Evolutionary conservation across 805 yeast species (phyloP), one percentile per base, ranked within the genome.

Genomic region (Cyberlindnera euphorbiiphila): DNA sequence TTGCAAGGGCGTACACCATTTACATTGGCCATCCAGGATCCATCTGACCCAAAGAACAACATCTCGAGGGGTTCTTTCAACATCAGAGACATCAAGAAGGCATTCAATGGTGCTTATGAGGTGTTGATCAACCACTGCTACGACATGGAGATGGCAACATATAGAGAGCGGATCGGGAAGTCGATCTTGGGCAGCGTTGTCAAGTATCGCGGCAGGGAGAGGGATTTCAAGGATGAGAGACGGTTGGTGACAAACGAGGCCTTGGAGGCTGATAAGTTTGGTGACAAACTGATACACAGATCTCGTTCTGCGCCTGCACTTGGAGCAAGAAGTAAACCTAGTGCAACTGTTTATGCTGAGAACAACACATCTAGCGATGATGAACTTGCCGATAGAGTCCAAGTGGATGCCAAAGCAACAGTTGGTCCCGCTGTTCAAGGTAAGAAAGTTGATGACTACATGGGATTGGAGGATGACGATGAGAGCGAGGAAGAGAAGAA

Each of bases 31-130:
- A 84, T 91, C 21, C 91, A 84, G 59, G 98, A 91, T 56, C 98
- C 98, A 1, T 80, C 82, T 33, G 96, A 89, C 53, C 66, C 78
- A 2, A 46, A 65, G n/a, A 91, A 91, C 54, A 91, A 91, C 57
- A 81, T 91, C 32, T 78, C 93, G 31, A 69, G 95, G 49, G 85
- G 96, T 5, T 79, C 95, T 2, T 86, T 78, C 64, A 88, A 88
- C 57, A 65, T 86, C 28, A 62, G 86, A 25, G 85, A 81, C 50
- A 72, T 91, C 39, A 85, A 84, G 54, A 79, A 86, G 49, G 86
- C 96, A 0, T 88, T 91, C 64, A 80, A 81, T 13, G 95, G 95
- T 27, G 96, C 96, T 0, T 88, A 71, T 63, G 93, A 85, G 53
- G 56, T 87, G 37, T 63, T 88, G 24, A 74, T 79, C 0, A 82